Base-by-base conservation (phyloP, 257 asterid genomes). In the Nicotiana obtusifolia region DNA sequence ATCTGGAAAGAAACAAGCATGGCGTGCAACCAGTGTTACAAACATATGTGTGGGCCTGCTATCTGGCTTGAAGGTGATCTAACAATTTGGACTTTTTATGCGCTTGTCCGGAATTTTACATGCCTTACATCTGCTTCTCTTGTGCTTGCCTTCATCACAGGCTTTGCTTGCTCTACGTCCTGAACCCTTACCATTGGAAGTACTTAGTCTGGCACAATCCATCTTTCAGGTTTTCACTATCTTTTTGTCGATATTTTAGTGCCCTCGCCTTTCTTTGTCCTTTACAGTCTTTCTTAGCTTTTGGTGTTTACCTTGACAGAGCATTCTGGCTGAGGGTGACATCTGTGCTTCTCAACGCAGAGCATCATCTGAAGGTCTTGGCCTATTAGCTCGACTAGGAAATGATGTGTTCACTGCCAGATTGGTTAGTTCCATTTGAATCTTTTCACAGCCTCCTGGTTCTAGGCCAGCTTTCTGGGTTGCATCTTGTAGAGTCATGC, bases 341-440 rank as follows among this genome's bases (percentile, higher is more conserved):
- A 92, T 94, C 73, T 91, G 95, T 87, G 92, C 98, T 85, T 93
- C 99, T 49, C 99, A 96, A 84, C 95, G 98, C 44, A 88, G 99
- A 87, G 99, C 99, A 80, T 89, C 97, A 66, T 85, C 98, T 22
- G 99, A 96, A 93, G 98, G 99, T 84, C 98, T 96, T 86, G 99
- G 99, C 80, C 87, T 96, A 79, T 87, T 96, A 87, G 98, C 98
- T 9, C 90, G 99, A 88, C 98, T 96, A 28, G 99, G 99, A 87
- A 94, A 94, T 84, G 99, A 96, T 88, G 83, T 81, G 60, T 96
- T 90, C 83, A 91, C 99, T 84, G 99, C 99, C 82, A 93, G 97
- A 92, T 85, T 96, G 97, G 99, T 96, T 69, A 88, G 95, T 88
- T 83, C 81, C 60, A 68, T 80, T 60, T 80, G 80, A 26, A 75